Evolutionary conservation across 1,284 basidiomycete genomes (phyloP), one percentile per base, ranked within the genome.

Genomic region (Marasmius fiardii): DNA sequence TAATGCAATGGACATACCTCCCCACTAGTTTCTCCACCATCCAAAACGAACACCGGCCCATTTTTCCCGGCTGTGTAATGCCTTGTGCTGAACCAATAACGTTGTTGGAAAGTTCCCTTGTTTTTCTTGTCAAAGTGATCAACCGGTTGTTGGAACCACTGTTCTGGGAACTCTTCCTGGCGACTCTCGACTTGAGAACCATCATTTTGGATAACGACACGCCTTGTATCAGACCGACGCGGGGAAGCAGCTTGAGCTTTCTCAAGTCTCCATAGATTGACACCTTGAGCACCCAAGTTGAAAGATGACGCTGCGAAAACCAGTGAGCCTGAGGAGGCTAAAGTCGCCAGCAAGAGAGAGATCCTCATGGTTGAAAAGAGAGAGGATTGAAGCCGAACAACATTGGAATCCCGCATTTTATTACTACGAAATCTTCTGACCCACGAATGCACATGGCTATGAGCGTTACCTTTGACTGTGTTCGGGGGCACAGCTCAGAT

Each of bases 21-120:
- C 20, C 90, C 90, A 57, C 80, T 86, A 3, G 91, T 93, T 72
- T 95, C 93, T 8, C 93, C 93, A 20, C 90, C 89, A 67, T 95
- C 90, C 49, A 95, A 72, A 10, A 93, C 79, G 64, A 91, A 85
- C 24, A 95, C 86, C 0, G 93, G 93, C 4, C 85, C 88, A 47
- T 85, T 83, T 1, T 79, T 72, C 11, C 85, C 80, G 0, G 86
- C 78, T 57, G 81, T 78, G 71, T 96, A 98, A 69, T 92, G 85
- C 33, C 88, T 81, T n/a, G 82, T 82, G 66, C 88, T 94, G 48
- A 95, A 78, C 93, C 95, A 98, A 72, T 94, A 98, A 24, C 90
- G 79, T 65, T 92, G 90, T 50, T 73, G 69, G 68, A 87, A 92
- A 2, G 80, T 85, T 53, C 78, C 75, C 21, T 73, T 71, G 20